Conservation (phyloP, 2,329 filamentous ascomycete genomes). For the Stagonosporopsis vannaccii region DNA sequence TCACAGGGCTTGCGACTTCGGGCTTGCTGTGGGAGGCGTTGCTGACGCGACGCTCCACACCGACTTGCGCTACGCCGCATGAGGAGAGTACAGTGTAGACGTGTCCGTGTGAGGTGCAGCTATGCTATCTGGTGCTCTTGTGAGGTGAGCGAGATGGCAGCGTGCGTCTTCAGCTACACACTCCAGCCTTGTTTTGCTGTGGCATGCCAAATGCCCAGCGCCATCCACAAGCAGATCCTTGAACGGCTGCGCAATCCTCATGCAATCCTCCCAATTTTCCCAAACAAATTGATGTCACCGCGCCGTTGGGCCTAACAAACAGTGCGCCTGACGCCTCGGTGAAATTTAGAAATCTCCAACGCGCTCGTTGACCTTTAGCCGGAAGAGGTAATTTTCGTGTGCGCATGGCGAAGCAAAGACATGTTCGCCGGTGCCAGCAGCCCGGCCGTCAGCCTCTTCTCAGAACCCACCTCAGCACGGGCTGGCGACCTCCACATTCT, state of each 20-base stretch:
- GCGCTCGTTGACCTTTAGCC: conserved; percentile 3
- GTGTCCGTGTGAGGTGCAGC: conserved; percentile 7
- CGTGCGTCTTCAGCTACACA: conserved; percentile 6
- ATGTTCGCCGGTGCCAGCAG: conserved; percentile 6
- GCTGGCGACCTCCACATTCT: conserved; percentile 3
- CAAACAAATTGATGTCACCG: background rate
- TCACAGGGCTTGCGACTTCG: conserved; percentile 31
- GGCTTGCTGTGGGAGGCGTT: conserved; percentile 12
- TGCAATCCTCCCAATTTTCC: background rate
- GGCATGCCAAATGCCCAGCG: conserved; percentile 5
- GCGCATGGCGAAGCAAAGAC: conserved; percentile 12
- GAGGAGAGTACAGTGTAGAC: conserved; percentile 5
- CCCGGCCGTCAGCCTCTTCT: conserved; percentile 13
- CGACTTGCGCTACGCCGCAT: conserved; percentile 20
- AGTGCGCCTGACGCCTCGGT: conserved; percentile 1
- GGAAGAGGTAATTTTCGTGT: conserved; percentile 6
- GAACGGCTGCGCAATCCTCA: conserved; percentile 1
- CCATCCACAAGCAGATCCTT: conserved; percentile 5
- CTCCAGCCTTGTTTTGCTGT: conserved; percentile 11
- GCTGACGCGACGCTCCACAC: conserved; percentile 23
- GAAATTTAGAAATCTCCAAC: background rate
- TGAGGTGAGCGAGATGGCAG: background rate
- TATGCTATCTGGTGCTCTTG: background rate
- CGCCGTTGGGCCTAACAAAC: background rate
- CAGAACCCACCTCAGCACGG: conserved; percentile 10